Conservation (phyloP, 2,329 filamentous ascomycete species). For the Elsinoe fawcettii region DNA sequence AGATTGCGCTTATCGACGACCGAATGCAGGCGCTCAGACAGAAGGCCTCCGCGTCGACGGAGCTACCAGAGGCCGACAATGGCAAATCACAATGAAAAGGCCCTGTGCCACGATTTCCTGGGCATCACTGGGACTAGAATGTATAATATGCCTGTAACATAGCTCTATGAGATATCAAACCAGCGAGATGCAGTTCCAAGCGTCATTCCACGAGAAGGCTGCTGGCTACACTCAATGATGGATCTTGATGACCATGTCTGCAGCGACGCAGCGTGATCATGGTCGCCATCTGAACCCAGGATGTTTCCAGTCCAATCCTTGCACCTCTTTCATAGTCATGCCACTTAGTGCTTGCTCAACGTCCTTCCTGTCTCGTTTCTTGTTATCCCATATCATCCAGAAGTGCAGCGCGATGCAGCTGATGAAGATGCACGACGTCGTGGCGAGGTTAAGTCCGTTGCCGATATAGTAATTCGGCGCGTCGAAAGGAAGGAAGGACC, state of each 20-base stretch:
- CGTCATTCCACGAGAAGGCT: too few species aligned
- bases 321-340: conserved; percentile 45
- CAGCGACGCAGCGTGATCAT: not conserved
- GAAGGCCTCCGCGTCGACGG: not conserved
- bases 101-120: too few species aligned
- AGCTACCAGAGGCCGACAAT: not conserved
- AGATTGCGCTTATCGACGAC: conserved; percentile 72
- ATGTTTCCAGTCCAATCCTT: not conserved
- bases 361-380: not conserved
- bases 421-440: not conserved
- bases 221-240: too few species aligned
- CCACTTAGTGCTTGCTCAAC: conserved; percentile 29
- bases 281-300: conserved; percentile 36
- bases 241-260: too few species aligned
- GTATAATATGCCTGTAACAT: not conserved
- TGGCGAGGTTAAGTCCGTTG: not conserved
- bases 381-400: not conserved
- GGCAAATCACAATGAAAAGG: not conserved
- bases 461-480: not conserved
- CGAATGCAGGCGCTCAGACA: conserved; percentile 51
- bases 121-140: too few species aligned
- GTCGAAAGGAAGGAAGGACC: too few species aligned
- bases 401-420: not conserved
- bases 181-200: too few species aligned
- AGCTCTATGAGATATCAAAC: too few species aligned